Base-by-base conservation (phyloP, 176 grass and related monocot genomes). In the Juncus effusus region DNA sequence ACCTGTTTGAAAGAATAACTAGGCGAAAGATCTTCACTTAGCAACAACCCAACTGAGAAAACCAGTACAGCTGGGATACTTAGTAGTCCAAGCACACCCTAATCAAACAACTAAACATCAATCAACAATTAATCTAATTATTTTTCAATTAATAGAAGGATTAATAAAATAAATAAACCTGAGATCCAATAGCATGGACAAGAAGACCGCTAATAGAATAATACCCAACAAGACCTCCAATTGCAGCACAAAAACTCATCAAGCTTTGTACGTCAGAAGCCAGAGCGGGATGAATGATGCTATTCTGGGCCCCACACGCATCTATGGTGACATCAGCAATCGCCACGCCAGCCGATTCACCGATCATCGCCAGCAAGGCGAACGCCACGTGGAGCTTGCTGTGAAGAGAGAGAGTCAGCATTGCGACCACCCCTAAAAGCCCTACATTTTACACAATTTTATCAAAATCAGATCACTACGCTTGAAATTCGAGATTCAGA, bases 311-410 rank as follows among this genome's bases (percentile, higher is more conserved):
- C 60, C 88, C 86, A 40, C 80, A 83, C 16, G 90, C 90, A 47
- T 95, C 90, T 75, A 90, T 87, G 47, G 83, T 95, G 71, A 90
- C 90, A 84, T 95, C 90, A 16, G 80, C 83, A 65, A 95, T 84
- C 8, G 86, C 90, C 73, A 79, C 80, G 52, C 83, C 85, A 45
- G 83, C 86, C 51, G 78, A 79, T 52, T 77, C 80, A 1, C 64
- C 13, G 61, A 83, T 95, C 80, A 95, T 60, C 16, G 79, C 78
- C 63, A 95, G 55, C 83, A 95, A 77, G 1, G 90, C 78, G 5
- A 95, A 80, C 47, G 80, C 14, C 60, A 76, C 78, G 54, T 77
- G 77, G 56, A 95, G 80, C 49, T 90, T 82, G 78, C 74, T 81
- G 69, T 79, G 83, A 28, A 90, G 81, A 80, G 82, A 82, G n/a